Percentiles rank a stretch among this genome's conserved stretches.
These are phyloP conservation scores for Aspergillus ostianus DNA, from an alignment of 495 filamentous ascomycete genomes.

Conservation along the genomic window DNA sequence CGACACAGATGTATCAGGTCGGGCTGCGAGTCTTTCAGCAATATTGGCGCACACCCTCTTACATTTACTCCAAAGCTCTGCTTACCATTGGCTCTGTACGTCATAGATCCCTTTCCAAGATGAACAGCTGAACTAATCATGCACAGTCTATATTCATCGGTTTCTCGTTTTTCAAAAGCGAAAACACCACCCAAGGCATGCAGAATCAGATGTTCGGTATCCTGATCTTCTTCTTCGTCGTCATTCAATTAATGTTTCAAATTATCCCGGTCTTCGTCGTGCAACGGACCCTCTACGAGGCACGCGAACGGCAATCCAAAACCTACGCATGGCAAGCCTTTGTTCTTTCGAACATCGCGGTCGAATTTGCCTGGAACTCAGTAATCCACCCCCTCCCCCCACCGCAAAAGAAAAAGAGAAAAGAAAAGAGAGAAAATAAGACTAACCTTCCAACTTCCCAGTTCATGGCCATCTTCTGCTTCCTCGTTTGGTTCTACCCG, in stretches of 20 bases:
- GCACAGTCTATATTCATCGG: slow-evolving; percentile 71
- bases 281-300: slow-evolving; percentile 69
- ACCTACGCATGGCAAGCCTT: slow-evolving; percentile 75
- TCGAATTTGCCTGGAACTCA: slow-evolving; percentile 63
- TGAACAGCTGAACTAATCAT: slow-evolving; percentile 19
- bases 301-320: slow-evolving; percentile 73
- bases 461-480: slow-evolving; percentile 58
- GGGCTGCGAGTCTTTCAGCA: slow-evolving; percentile 42
- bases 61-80: slow-evolving; percentile 49
- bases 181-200: slow-evolving; percentile 67
- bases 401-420: too few relatives aligned
- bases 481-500: slow-evolving; percentile 58
- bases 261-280: slow-evolving; percentile 64
- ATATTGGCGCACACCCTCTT: slow-evolving; percentile 52
- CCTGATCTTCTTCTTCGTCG: slow-evolving; percentile 75
- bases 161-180: slow-evolving; percentile 65
- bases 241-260: slow-evolving; percentile 70
- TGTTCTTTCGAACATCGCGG: slow-evolving; percentile 60
- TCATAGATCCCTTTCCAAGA: slow-evolving; percentile 72
- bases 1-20: slow-evolving; percentile 38
- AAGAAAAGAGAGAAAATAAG: too few relatives aligned
- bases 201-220: slow-evolving; percentile 83
- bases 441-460: slow-evolving; percentile 31
- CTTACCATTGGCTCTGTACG: slow-evolving; percentile 58
- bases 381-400: neutral